Conservation (phyloP, 2,329 filamentous ascomycete species). For the Claviceps pusilla region DNA sequence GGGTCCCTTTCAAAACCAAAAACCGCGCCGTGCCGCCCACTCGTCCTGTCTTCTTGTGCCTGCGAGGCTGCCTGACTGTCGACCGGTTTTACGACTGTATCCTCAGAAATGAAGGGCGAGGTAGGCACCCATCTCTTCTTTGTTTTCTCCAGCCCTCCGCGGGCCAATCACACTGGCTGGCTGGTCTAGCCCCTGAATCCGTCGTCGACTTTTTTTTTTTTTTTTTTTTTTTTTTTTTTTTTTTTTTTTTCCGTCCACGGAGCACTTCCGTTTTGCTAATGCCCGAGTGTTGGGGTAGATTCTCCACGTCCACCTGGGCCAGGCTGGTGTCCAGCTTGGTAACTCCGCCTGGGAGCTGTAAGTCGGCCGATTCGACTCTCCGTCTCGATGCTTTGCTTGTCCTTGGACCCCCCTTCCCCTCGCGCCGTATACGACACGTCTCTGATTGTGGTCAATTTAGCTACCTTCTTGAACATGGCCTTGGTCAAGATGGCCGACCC, state of each 20-base stretch:
- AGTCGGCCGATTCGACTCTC: slow-evolving; percentile 21
- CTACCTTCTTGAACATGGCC: slow-evolving; percentile 59
- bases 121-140: slow-evolving; percentile 21
- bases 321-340: slow-evolving; percentile 60
- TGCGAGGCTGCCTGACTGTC: slow-evolving; percentile 6
- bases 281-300: slow-evolving; percentile 26
- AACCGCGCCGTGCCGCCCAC: slow-evolving; percentile 21
- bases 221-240: not conserved
- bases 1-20: slow-evolving; percentile 10
- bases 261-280: slow-evolving; percentile 6
- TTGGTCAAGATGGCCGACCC: slow-evolving; percentile 48
- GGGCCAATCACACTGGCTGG: not conserved
- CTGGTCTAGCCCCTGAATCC: not conserved
- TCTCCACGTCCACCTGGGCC: slow-evolving; percentile 49
- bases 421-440: not conserved
- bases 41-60: slow-evolving; percentile 6
- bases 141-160: not conserved
- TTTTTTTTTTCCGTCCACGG: not conserved
- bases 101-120: slow-evolving; percentile 36
- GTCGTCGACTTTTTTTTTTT: not conserved
- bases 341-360: slow-evolving; percentile 67
- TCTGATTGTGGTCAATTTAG: slow-evolving; percentile 25
- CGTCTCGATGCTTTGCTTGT: not conserved
- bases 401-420: not conserved
- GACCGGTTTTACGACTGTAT: slow-evolving; percentile 7